A percentile compares a stretch with the other conserved stretches of the same genome.
These are phyloP conservation scores for Hypomontagnella monticulosa DNA, from an alignment of 495 filamentous ascomycete genomes.

Conservation along the genomic window DNA sequence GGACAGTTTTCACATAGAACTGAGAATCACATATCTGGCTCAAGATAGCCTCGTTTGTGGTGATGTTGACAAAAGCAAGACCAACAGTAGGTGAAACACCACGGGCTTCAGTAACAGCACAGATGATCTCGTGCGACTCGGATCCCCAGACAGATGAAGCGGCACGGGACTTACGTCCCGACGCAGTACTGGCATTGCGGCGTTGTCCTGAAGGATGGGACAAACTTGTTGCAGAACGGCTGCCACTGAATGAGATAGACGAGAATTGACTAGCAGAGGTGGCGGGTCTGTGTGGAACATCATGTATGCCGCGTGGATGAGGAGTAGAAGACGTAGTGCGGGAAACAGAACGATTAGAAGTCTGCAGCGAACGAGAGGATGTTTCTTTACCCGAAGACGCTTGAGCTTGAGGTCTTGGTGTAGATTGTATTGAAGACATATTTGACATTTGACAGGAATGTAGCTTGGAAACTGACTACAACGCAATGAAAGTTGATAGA, in stretches of 20 bases:
- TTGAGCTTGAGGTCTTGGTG: background rate
- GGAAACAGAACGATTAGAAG: constrained; percentile 13
- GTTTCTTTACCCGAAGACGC: constrained; percentile 15
- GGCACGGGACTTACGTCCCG: constrained; percentile 70
- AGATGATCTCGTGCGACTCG: constrained; percentile 78
- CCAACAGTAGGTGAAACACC: constrained; percentile 89
- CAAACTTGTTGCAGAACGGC: constrained; percentile 36
- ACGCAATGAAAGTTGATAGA: too few relatives aligned
- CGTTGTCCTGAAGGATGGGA: constrained; percentile 33
- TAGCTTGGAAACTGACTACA: too few relatives aligned
- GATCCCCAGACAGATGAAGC: constrained; percentile 67
- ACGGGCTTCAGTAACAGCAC: constrained; percentile 89
- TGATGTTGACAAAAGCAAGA: constrained; percentile 86
- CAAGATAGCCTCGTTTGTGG: constrained; percentile 80
- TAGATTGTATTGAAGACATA: too few relatives aligned
- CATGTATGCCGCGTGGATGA: constrained; percentile 13
- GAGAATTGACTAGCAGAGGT: constrained; percentile 29
- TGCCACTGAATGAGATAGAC: constrained; percentile 33
- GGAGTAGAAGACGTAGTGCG: constrained; percentile 35
- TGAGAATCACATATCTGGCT: constrained; percentile 93
- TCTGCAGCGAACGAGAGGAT: constrained; percentile 7
- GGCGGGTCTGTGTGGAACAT: constrained; percentile 21
- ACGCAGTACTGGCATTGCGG: constrained; percentile 39
- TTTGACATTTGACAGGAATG: too few relatives aligned
- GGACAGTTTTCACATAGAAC: constrained; percentile 83